phyloP scores from a whole-genome alignment of 306 rosid genomes.

The Gastrolobium villosum region DNA sequence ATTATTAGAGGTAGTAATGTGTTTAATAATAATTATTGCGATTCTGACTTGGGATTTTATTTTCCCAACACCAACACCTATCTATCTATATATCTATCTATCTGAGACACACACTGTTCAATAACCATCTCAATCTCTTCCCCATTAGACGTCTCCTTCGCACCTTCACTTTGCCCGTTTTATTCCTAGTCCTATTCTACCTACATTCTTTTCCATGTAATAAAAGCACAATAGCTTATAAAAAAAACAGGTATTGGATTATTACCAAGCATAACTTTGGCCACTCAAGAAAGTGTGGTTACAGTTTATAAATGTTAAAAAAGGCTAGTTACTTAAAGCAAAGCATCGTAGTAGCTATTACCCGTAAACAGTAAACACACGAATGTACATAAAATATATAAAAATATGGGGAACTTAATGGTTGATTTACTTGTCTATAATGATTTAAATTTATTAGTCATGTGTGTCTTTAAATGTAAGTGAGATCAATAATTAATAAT shows the following conservation, averaged over 20 bases:
- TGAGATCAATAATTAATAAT: too few relatives aligned
- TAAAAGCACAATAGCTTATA: neutral
- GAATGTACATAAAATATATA: too few relatives aligned
- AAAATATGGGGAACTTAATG: too few relatives aligned
- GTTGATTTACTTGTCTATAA: too few relatives aligned
- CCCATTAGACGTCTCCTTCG: constrained; percentile 57
- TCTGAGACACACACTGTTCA: constrained; percentile 50
- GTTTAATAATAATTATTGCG: constrained; percentile 64
- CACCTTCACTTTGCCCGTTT: constrained; percentile 30
- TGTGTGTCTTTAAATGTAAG: too few relatives aligned
- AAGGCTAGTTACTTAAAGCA: neutral
- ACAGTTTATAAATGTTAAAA: constrained; percentile 21
- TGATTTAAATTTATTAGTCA: too few relatives aligned
- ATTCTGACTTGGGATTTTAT: constrained; percentile 82
- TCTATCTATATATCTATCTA: too few relatives aligned
- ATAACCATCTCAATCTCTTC: constrained; percentile 53
- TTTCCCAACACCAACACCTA: constrained; percentile 61
- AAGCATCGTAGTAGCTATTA: too few relatives aligned
- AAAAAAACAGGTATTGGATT: constrained; percentile 13
- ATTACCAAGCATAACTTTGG: neutral
- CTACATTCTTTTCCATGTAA: constrained; percentile 38
- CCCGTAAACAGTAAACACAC: too few relatives aligned
- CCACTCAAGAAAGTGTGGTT: constrained; percentile 28
- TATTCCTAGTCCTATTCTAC: constrained; percentile 46
- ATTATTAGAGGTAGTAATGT: constrained; percentile 22